Conservation (phyloP, 208 protist genomes). For the Leptomonas pyrrhocoris region DNA sequence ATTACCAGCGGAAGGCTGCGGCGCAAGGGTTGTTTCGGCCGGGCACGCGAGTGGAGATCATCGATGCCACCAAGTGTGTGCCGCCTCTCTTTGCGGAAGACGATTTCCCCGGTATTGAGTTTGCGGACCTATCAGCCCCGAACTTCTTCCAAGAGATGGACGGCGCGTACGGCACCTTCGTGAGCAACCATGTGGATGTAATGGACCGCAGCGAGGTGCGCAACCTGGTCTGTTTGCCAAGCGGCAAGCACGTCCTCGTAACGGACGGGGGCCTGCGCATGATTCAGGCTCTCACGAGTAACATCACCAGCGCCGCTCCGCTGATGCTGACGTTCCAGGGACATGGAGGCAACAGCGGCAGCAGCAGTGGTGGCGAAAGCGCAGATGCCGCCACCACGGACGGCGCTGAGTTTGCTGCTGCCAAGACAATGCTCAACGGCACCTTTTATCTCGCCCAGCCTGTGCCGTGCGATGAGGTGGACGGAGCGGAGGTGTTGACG, state of each 20-base stretch:
- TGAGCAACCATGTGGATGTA: constrained; percentile 87
- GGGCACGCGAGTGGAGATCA: constrained; percentile 75
- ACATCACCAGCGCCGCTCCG: constrained; percentile 32
- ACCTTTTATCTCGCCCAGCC: constrained; percentile 68
- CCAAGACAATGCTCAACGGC: constrained; percentile 54
- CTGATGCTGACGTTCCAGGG: constrained; percentile 33
- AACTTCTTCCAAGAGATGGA: constrained; percentile 61
- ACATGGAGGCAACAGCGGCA: neutral
- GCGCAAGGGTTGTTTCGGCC: constrained; percentile 79
- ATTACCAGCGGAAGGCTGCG: constrained; percentile 84
- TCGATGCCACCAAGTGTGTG: constrained; percentile 72
- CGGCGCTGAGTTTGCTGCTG: constrained; percentile 47
- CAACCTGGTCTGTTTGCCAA: constrained; percentile 81
- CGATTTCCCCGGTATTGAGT: constrained; percentile 80
- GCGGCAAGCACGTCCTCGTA: constrained; percentile 82
- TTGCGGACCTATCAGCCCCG: constrained; percentile 67
- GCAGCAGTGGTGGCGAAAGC: neutral
- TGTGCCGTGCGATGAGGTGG: constrained; percentile 58
- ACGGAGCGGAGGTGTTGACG: constrained; percentile 36
- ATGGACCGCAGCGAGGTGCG: constrained; percentile 85
- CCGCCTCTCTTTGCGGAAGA: constrained; percentile 80
- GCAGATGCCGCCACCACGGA: constrained; percentile 16
- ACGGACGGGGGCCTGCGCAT: constrained; percentile 82
- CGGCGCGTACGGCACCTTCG: constrained; percentile 80
- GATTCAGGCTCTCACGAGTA: constrained; percentile 67